Base-by-base conservation (phyloP, 2,329 filamentous ascomycete species). In the Chrysoporthe cubensis region DNA sequence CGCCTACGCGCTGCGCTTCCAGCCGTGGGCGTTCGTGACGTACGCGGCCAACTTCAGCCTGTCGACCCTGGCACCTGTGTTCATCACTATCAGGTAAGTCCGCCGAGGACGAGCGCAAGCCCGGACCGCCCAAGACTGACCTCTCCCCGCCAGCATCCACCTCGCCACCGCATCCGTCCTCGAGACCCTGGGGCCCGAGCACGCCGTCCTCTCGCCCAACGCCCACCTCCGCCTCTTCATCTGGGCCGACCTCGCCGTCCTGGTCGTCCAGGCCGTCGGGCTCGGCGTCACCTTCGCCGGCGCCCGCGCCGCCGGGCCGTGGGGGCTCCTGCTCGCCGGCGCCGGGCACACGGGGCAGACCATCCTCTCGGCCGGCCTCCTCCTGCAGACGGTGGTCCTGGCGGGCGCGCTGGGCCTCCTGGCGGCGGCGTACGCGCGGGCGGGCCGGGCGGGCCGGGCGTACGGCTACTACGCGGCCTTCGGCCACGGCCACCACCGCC, bases 401-500 rank as follows among this genome's bases (percentile, higher is more conserved):
- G 64, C 71, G 14, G 66, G 67, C 18, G 73, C 74, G 50, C 59
- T 75, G 34, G n/a, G 66, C n/a, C 67, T 76, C 3, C 73, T 77
- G 46, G 69, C 63, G 26, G 59, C 72, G 21, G 71, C 74, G 6
- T 62, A 75, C 62, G 54, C 72, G 18, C 72, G 70, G 64, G 75
- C 75, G 2, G 65, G 71, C 18, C 21, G 65, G 16, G 70, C 73
- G 5, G 71, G 74, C 48, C 71, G 66, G 4, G 65, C 71, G 21
- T 73, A 74, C 54, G 75, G 73, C 54, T 76, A 75, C n/a, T 52
- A 54, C 62, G 75, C 75, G 18, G 76, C 75, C 2, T 76, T 76
- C 66, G 73, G 75, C 57, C 70, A 66, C 5, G 7, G 13, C 50
- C 50, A 16, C 21, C 40, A 32, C 40, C 37, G 44, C 37, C 57